phyloP scores from a whole-genome alignment of 164 flowering plant genomes.

The Liquidambar formosana region DNA sequence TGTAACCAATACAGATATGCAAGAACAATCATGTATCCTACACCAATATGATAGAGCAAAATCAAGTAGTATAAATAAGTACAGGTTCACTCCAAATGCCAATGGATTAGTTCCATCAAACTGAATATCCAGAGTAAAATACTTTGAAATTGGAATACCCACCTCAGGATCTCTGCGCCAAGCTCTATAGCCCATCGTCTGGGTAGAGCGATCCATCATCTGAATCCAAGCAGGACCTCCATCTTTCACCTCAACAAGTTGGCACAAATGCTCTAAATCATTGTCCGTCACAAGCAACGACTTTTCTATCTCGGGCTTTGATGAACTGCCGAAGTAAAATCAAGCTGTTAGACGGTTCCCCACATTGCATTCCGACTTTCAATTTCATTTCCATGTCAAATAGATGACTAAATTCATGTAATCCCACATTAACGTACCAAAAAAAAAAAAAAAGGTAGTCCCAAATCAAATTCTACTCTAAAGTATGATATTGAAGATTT shows the following conservation, averaged over 20 bases:
- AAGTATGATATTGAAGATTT: neutral
- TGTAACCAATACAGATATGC: neutral
- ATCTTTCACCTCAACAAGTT: slow-evolving; percentile 56
- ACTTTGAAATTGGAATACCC: neutral
- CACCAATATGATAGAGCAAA: neutral
- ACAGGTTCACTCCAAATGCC: too few relatives aligned
- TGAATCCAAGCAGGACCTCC: slow-evolving; percentile 71
- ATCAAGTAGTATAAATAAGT: neutral
- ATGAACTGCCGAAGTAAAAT: slow-evolving; percentile 31
- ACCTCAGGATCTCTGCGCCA: slow-evolving; percentile 71
- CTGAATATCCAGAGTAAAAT: neutral
- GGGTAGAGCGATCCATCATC: slow-evolving; percentile 62
- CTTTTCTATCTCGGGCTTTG: slow-evolving; percentile 25
- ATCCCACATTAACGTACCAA: too few relatives aligned
- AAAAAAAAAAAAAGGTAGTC: neutral
- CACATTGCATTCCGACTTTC: neutral
- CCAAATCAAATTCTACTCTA: neutral
- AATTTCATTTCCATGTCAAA: neutral
- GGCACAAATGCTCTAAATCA: slow-evolving; percentile 49
- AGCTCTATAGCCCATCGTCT: slow-evolving; percentile 53
- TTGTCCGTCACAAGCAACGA: slow-evolving; percentile 20
- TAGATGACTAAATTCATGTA: neutral
- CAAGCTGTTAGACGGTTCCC: slow-evolving; percentile 2
- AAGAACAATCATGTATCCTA: too few relatives aligned
- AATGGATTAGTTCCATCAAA: too few relatives aligned